Evolutionary conservation across 768 basidiomycete genomes (phyloP).

Genomic region (Mycena sanguinolenta): DNA sequence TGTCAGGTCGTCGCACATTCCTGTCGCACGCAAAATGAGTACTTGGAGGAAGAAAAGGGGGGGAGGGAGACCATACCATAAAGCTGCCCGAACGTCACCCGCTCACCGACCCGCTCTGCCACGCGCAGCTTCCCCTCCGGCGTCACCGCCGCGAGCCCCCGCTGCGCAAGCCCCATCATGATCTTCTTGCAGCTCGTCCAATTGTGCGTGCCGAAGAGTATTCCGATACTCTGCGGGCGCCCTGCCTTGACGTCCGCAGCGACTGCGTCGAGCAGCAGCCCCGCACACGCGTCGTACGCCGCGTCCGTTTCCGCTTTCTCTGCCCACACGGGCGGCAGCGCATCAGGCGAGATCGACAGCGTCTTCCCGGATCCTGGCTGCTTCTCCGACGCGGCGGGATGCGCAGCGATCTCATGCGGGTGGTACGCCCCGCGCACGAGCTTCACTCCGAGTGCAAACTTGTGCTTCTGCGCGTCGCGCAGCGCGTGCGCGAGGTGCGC

Average conservation of each 20-base stretch:
- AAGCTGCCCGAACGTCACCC: constrained; percentile 83
- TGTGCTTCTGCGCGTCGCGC: constrained; percentile 70
- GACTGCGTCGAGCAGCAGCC: constrained; percentile 68
- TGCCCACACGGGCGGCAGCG: constrained; percentile 75
- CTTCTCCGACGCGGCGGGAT: constrained; percentile 37
- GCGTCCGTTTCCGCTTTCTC: constrained; percentile 80
- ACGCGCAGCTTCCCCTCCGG: constrained; percentile 54
- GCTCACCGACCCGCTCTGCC: constrained; percentile 67
- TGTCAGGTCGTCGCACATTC: constrained; percentile 89
- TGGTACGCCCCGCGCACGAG: constrained; percentile 96
- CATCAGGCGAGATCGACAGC: constrained; percentile 69
- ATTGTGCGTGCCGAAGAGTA: constrained; percentile 93
- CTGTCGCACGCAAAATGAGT: constrained; percentile 49
- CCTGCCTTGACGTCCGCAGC: constrained; percentile 60
- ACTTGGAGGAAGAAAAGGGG: background rate
- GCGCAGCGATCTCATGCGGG: constrained; percentile 74
- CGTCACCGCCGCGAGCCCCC: constrained; percentile 64
- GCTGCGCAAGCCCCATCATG: constrained; percentile 67
- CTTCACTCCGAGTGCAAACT: constrained; percentile 89
- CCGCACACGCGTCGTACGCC: constrained; percentile 76
- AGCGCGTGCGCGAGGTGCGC: constrained; percentile 76
- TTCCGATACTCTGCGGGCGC: constrained; percentile 60
- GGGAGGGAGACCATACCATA: constrained; percentile 68
- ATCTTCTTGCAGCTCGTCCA: constrained; percentile 75
- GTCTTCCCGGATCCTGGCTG: constrained; percentile 30